phyloP scores from a whole-genome alignment of 2,329 filamentous ascomycete genomes.

The Penicillium sp. region DNA sequence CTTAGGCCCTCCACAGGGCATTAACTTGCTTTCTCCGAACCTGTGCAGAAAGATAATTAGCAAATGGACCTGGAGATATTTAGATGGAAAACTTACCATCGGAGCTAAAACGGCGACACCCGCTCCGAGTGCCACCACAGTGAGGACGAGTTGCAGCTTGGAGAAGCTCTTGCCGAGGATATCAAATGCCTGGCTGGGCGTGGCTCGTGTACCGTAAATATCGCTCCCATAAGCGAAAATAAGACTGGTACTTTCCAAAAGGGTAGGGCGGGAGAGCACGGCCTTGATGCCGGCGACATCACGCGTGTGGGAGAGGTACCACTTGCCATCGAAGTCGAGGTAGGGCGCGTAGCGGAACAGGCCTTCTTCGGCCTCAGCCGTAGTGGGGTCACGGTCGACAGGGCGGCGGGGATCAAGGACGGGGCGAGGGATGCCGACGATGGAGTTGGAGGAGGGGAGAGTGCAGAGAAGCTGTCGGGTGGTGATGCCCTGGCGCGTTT shows the following conservation, averaged over 20 bases:
- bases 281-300: constrained; percentile 73
- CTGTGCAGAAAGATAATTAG: constrained; percentile 11
- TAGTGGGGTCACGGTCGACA: constrained; percentile 75
- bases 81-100: constrained; percentile 61
- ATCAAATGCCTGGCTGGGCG: constrained; percentile 89
- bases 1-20: constrained; percentile 20
- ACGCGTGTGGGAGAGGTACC: constrained; percentile 75
- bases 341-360: constrained; percentile 71
- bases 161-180: constrained; percentile 91
- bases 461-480: constrained; percentile 77
- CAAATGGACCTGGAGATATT: neutral
- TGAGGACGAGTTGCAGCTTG: constrained; percentile 78
- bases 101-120: constrained; percentile 78
- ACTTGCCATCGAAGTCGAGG: constrained; percentile 80
- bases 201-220: constrained; percentile 79
- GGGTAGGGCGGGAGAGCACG: constrained; percentile 71
- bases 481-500: constrained; percentile 89
- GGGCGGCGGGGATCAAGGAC: constrained; percentile 83
- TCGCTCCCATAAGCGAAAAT: constrained; percentile 84
- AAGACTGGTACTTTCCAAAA: constrained; percentile 88
- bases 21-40: constrained; percentile 23
- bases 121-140: constrained; percentile 73
- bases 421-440: constrained; percentile 75
- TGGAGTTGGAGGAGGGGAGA: constrained; percentile 67
- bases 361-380: constrained; percentile 79